Base-by-base conservation (phyloP, 306 rosid genomes). In the Canavalia gladiata region DNA sequence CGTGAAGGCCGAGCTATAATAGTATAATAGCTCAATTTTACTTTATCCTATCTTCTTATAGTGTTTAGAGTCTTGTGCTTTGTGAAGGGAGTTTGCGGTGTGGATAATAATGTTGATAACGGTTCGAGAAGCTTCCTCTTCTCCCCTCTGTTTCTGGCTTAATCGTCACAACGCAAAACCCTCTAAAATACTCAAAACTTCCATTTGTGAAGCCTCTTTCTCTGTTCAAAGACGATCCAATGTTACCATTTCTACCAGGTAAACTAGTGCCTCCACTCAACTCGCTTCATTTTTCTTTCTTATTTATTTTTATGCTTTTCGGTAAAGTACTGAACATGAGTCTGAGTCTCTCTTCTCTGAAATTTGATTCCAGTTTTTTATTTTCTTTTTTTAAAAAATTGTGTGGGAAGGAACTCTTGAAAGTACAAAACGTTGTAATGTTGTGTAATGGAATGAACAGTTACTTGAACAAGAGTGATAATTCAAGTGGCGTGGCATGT, bases 51-150 rank as follows among this genome's bases (percentile, higher is more conserved):
- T 37, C 3, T 37, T 4, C 41, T 37, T 37, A 2, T 37, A 2
- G 41, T 37, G 41, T 37, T 37, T 2, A 37, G n/a, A 18, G 25
- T 18, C 25, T 18, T 18, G 25, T 18, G 71, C 71, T 56, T 65
- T 42, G 69, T 4, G 84, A 67, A 60, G 74, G 1, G 55, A 81
- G 73, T 41, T 6, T 56, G 75, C 29, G 54, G 41, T 2, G 75
- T 46, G 58, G 87, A 88, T 82, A 82, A 88, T 49, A 60, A 94
- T 94, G 97, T 81, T 90, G 97, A 89, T 89, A 87, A 87, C 94
- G 66, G 88, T 90, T 29, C 81, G 86, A 68, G 95, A 87, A 84
- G 90, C 89, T 1, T 76, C 78, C 87, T 83, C 90, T 76, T 86
- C 89, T 65, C 87, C 87, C 52, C 79, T 88, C 49, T 43, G 80